phyloP scores from a whole-genome alignment of 1,284 basidiomycete species.

The Pholiota adiposa region DNA sequence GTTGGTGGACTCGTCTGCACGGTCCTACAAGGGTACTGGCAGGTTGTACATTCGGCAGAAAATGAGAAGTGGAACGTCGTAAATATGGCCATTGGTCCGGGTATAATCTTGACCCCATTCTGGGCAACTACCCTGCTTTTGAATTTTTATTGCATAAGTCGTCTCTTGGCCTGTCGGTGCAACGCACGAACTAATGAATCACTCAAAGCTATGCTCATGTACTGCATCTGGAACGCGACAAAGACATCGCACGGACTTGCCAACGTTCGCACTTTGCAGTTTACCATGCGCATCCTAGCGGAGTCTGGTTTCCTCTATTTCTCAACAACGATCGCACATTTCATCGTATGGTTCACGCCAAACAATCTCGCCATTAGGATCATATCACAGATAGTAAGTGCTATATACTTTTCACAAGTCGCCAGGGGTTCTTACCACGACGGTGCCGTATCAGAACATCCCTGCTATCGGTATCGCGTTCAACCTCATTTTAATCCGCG shows the following conservation, averaged over 20 bases:
- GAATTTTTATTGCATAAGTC: slow-evolving; percentile 3
- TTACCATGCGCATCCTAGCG: background rate
- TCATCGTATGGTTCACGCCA: slow-evolving; percentile 9
- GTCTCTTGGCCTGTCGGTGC: background rate
- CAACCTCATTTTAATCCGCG: slow-evolving; percentile 7
- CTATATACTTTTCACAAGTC: background rate
- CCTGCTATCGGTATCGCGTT: slow-evolving; percentile 8
- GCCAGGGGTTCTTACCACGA: no score
- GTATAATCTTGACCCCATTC: slow-evolving; percentile 5
- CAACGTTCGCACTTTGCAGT: background rate
- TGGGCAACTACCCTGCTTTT: slow-evolving; percentile 7
- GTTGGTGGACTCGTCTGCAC: background rate
- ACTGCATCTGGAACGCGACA: background rate
- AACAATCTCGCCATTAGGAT: slow-evolving; percentile 7
- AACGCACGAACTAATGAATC: no score
- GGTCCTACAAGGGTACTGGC: slow-evolving; percentile 7
- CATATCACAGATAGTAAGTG: slow-evolving; percentile 6
- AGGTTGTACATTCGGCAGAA: background rate
- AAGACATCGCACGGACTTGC: background rate
- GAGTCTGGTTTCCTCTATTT: slow-evolving; percentile 11
- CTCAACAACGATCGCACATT: slow-evolving; percentile 4
- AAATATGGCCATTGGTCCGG: slow-evolving; percentile 7
- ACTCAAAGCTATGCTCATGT: background rate
- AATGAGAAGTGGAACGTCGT: background rate
- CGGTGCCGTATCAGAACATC: background rate